Base-by-base conservation (phyloP, 2,329 filamentous ascomycete species). In the Atkinsonella texensis region DNA sequence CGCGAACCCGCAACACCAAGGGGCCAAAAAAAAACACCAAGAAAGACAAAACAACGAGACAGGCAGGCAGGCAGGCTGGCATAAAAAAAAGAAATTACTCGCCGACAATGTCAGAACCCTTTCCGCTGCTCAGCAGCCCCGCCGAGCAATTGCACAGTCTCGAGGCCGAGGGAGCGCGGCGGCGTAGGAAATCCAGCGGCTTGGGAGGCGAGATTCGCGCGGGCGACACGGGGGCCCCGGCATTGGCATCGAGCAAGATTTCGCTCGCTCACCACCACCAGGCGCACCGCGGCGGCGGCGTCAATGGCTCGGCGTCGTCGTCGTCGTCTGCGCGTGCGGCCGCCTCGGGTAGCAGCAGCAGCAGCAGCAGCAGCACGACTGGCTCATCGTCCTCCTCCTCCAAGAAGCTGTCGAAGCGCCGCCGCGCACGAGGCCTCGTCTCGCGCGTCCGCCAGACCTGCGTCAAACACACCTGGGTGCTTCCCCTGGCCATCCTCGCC, bases 401-500 rank as follows among this genome's bases (percentile, higher is more conserved):
- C 54, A 77, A 74, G 64, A 71, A 70, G 53, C 63, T 70, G 55
- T 76, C 74, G 38, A 78, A 78, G 62, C 74, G 76, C 54, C 75
- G 77, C 50, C 77, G 78, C 63, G 74, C 76, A 43, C 74, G 75
- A 40, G 74, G 77, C 46, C 57, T 75, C 52, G 50, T 70, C 50
- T 64, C 66, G 31, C 69, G 68, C 55, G 63, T 77, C 39, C 76
- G 76, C 59, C 76, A 80, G 62, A 73, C 70, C 63, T 75, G 77
- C 63, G 58, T 79, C 59, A 82, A 79, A 66, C 78, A 81, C 65
- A 83, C 80, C 46, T 84, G 74, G 68, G 69, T 76, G 53, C 65
- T 81, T 35, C 90, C 91, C 23, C 77, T 93, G 53, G 66, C 85
- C 57, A 70, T 94, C 53, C 69, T 88, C 53, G 55, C 76, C 53